phyloP scores from a whole-genome alignment of 352 stramenopile species.

The Globisporangium nunn region DNA sequence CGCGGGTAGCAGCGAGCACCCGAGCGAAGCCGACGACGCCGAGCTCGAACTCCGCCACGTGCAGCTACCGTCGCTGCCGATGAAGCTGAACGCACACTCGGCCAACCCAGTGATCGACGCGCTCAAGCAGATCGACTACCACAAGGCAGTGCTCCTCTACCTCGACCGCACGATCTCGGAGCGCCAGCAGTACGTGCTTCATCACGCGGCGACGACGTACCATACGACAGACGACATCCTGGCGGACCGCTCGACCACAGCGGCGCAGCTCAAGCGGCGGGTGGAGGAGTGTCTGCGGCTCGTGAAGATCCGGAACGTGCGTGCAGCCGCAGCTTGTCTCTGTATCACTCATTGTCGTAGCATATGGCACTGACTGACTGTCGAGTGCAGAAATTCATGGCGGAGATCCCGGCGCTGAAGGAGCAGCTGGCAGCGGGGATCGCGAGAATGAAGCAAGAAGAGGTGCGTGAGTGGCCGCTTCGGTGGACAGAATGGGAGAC shows the following conservation, averaged over 20 bases:
- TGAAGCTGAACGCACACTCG: slow-evolving; percentile 73
- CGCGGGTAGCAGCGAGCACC: slow-evolving; percentile 3
- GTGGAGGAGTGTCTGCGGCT: slow-evolving; percentile 62
- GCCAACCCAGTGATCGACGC: slow-evolving; percentile 66
- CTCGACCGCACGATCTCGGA: slow-evolving; percentile 51
- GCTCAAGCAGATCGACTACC: slow-evolving; percentile 78
- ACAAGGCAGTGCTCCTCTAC: slow-evolving; percentile 57
- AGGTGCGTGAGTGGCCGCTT: slow-evolving; percentile 21
- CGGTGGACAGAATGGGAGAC: too few species aligned
- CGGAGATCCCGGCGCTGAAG: slow-evolving; percentile 45
- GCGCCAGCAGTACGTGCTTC: slow-evolving; percentile 50
- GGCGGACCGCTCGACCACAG: slow-evolving; percentile 36
- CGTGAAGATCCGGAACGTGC: slow-evolving; percentile 72
- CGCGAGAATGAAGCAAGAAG: slow-evolving; percentile 48
- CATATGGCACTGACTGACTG: neutral
- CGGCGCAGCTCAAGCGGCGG: slow-evolving; percentile 40
- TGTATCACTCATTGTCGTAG: too few species aligned
- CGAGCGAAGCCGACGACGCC: slow-evolving; percentile 12
- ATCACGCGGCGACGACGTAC: slow-evolving; percentile 42
- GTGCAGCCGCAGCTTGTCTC: slow-evolving; percentile 10
- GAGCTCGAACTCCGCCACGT: slow-evolving; percentile 27
- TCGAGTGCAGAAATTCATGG: slow-evolving; percentile 52
- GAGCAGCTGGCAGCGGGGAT: slow-evolving; percentile 41
- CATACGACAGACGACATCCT: slow-evolving; percentile 44
- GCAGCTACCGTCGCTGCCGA: slow-evolving; percentile 38